Base-by-base conservation (phyloP, 352 stramenopile genomes). In the Globisporangium sylvaticum region DNA sequence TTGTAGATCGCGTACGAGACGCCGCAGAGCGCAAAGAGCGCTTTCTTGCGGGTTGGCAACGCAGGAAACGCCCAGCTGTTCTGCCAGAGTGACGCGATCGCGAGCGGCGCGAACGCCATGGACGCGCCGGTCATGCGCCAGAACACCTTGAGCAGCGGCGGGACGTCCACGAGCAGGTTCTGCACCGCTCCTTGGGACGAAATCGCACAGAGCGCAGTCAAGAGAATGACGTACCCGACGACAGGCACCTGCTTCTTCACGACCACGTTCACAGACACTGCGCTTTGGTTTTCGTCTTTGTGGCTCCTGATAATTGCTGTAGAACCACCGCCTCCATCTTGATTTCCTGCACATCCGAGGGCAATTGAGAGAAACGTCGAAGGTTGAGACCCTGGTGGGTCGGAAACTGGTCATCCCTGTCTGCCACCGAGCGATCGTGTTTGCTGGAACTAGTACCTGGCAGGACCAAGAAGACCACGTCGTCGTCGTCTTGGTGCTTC, bases 71-170 rank as follows among this genome's bases (percentile, higher is more conserved):
- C 31, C 53, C 66, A 62, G 6, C 74, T 71, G 15, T 69, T 53
- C 9, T 70, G 64, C 52, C 66, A 68, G n/a, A 81, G 57, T 0
- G 70, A 80, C 14, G 69, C 20, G 9, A 58, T 18, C 0, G 78
- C 74, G 24, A 83, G 64, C 6, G 72, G 69, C 4, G 73, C 56
- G 42, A 87, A 80, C 22, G 74, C 61, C 4, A 82, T 18, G 2
- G 78, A 74, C 1, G 79, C 76, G 10, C 80, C 80, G 22, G 73
- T 73, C 55, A 83, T 64, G 37, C 80, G 78, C 80, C 80, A 89
- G 42, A 89, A 84, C 18, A 89, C 70, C 59, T 82, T 81, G 24
- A 89, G 67, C 27, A 89, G 59, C 4, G 76, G 78, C 25, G 78
- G 74, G 10, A 84, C 78, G 25, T 70, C 69, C 1, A 71, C 66